Evolutionary conservation across 345 rosid species (phyloP), one percentile per base, ranked within the genome.

Genomic region (Lagerstroemia speciosa): DNA sequence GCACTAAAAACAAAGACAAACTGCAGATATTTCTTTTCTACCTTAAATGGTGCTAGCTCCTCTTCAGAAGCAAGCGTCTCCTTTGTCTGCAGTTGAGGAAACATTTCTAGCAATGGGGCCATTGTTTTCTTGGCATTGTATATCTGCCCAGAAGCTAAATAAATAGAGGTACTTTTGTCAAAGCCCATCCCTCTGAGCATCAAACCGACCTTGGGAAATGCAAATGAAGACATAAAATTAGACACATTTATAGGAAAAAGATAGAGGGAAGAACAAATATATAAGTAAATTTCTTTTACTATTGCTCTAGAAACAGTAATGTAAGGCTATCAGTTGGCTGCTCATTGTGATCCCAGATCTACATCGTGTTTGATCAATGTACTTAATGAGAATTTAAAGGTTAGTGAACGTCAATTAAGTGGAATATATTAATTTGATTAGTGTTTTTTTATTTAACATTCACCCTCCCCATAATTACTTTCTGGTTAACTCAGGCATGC

Each of bases 131-230:
- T 92, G 5, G 90, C 87, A 73, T 90, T 82, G 81, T 95, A 92
- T 81, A 95, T 95, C 76, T 87, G 82, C 67, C 99, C 99, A 73
- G 99, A 90, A 50, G 99, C 99, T 82, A 95, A 78, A 79, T 41
- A 95, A 34, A 95, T 90, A 68, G 81, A 83, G 1, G 98, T 95
- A 76, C 84, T 87, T 71, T 86, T 88, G 81, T 83, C 89, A 75
- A 95, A 95, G 43, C 99, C 98, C 97, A 95, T 95, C 74, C 99
- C 99, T 80, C 99, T 86, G 62, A 95, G 90, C 97, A 95, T 95
- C 82, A 95, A 73, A 45, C 99, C 98, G 36, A 95, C 99, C 99
- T 92, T 78, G 50, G 76, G 69, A 71, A 30, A 60, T 57, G 29
- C 55, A 41, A 36, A 67, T 74, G 32, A 67, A 62, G 57, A 69